These are phyloP conservation scores for Xylona heveae DNA, from an alignment of 495 filamentous ascomycete species.

Conservation along the genomic window DNA sequence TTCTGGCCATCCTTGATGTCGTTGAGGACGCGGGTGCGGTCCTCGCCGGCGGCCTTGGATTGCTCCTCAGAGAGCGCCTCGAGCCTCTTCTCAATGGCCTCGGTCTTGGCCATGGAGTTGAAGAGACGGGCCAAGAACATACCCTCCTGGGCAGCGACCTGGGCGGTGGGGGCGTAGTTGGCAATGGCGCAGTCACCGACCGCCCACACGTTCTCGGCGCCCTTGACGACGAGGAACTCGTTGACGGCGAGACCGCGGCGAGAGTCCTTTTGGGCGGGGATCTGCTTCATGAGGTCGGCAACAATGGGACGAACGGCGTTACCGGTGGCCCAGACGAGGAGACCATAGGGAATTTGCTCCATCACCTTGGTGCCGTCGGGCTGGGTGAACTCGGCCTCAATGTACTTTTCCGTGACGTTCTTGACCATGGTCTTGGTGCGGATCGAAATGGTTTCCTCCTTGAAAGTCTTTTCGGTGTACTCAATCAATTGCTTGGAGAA, in stretches of 20 bases:
- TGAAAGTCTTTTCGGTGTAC: constrained; percentile 97
- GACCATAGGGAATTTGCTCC: constrained; percentile 77
- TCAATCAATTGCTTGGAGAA: constrained; percentile 99
- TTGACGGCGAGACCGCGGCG: constrained; percentile 89
- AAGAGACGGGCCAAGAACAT: constrained; percentile 87
- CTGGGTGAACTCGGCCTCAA: constrained; percentile 70
- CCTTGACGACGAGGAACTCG: constrained; percentile 96
- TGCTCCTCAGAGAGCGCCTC: constrained; percentile 38
- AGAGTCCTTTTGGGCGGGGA: constrained; percentile 87
- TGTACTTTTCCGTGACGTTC: constrained; percentile 82
- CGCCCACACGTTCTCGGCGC: constrained; percentile 89
- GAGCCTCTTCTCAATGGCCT: constrained; percentile 54
- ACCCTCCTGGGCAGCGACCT: constrained; percentile 92
- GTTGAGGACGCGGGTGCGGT: constrained; percentile 31
- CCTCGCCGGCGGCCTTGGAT: constrained; percentile 34
- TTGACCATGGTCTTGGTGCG: constrained; percentile 98
- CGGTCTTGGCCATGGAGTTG: constrained; percentile 92
- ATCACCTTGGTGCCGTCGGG: constrained; percentile 71
- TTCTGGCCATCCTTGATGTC: constrained; percentile 74
- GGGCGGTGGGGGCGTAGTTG: constrained; percentile 93
- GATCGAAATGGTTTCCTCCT: constrained; percentile 93
- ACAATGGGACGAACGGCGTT: constrained; percentile 80
- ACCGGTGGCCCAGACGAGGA: constrained; percentile 95
- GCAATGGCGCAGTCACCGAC: constrained; percentile 79
- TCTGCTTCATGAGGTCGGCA: constrained; percentile 74